Evolutionary conservation across 352 stramenopile genomes (phyloP).

Genomic region (Globisporangium polare): DNA sequence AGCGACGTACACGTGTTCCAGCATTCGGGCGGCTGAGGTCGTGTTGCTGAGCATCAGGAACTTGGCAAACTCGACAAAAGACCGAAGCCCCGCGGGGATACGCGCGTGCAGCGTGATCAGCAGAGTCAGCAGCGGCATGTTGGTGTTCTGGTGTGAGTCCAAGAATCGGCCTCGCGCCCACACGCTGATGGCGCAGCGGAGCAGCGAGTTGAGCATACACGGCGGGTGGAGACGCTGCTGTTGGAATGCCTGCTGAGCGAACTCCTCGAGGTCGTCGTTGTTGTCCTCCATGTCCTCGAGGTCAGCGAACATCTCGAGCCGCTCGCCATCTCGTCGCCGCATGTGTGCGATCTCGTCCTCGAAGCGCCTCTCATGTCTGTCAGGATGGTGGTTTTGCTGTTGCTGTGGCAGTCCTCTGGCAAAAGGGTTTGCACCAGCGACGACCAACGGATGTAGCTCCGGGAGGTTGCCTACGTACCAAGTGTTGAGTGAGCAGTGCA

Average conservation of each 20-base stretch:
- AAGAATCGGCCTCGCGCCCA: conserved; percentile 40
- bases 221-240: conserved; percentile 2
- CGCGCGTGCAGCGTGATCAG: conserved; percentile 27
- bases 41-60: conserved; percentile 43
- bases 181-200: conserved; percentile 36
- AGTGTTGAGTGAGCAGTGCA: conserved; percentile 15
- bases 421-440: not conserved
- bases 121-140: conserved; percentile 27
- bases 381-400: not conserved
- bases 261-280: not conserved
- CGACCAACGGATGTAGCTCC: not conserved
- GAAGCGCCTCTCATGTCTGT: not conserved
- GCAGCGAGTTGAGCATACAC: conserved; percentile 26
- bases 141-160: conserved; percentile 18
- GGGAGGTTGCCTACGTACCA: not conserved
- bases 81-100: conserved; percentile 39
- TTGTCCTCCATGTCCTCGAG: conserved; percentile 14
- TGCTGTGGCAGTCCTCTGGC: not conserved
- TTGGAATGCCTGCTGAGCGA: conserved; percentile 6
- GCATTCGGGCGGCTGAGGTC: conserved; percentile 31
- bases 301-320: conserved; percentile 6
- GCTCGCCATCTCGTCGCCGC: conserved; percentile 13
- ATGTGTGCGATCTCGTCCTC: conserved; percentile 17
- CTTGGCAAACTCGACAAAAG: conserved; percentile 66
- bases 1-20: conserved; percentile 52